phyloP scores from a whole-genome alignment of 176 grass and related monocot species.

The Musa schizocarpa region DNA sequence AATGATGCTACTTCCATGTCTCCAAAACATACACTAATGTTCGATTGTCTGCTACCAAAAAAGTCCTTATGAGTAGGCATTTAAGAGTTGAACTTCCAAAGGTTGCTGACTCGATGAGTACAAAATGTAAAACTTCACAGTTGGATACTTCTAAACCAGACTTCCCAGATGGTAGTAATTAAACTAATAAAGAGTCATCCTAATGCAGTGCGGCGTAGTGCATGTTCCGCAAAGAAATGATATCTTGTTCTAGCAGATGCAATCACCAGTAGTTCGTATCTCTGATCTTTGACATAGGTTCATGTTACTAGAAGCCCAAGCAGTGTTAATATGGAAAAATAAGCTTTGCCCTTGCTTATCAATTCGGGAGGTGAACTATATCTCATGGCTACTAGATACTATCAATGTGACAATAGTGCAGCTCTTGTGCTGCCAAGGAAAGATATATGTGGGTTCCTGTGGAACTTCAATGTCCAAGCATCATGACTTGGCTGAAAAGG shows the following conservation, averaged over 20 bases:
- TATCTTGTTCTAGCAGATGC: background rate
- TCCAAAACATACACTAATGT: background rate
- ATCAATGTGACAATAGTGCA: background rate
- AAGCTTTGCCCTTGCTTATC: background rate
- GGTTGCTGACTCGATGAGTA: background rate
- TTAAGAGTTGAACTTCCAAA: background rate
- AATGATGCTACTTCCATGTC: background rate
- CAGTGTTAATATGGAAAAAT: background rate
- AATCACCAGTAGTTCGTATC: background rate
- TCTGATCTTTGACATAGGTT: background rate
- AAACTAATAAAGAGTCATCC: background rate
- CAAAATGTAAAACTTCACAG: background rate
- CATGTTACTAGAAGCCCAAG: background rate
- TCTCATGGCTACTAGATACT: background rate
- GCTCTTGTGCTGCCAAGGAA: background rate
- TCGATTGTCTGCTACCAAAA: background rate
- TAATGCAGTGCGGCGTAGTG: background rate
- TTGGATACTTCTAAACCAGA: background rate
- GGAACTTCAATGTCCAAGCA: background rate
- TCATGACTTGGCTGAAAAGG: background rate
- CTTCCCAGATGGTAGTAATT: background rate
- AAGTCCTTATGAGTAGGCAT: background rate
- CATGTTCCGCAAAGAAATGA: background rate
- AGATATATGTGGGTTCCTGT: background rate
- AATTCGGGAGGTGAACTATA: background rate